phyloP scores from a whole-genome alignment of 805 yeast genomes.

The Sugiyamaella valdiviana region DNA sequence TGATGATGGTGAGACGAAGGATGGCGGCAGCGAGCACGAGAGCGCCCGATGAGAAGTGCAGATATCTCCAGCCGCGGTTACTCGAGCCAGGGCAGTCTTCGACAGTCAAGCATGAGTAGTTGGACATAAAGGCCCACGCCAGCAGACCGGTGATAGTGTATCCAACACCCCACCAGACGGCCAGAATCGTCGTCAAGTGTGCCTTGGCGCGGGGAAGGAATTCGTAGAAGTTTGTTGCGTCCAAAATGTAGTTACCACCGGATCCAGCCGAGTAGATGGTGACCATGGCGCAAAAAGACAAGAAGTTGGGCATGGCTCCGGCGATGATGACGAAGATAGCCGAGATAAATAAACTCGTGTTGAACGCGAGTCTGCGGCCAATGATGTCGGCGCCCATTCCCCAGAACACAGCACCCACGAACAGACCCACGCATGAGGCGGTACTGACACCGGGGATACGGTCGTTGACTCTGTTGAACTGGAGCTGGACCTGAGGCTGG shows the following conservation, averaged over 20 bases:
- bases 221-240: constrained; percentile 48
- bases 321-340: constrained; percentile 47
- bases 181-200: constrained; percentile 47
- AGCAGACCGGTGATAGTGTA: constrained; percentile 48
- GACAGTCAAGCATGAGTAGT: constrained; percentile 41
- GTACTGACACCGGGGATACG: constrained; percentile 42
- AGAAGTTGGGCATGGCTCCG: constrained; percentile 46
- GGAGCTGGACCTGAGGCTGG: constrained; percentile 41
- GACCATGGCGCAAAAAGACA: constrained; percentile 45
- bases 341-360: constrained; percentile 41
- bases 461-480: constrained; percentile 35
- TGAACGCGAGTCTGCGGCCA: constrained; percentile 49
- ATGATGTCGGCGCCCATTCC: constrained; percentile 50
- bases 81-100: constrained; percentile 39
- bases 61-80: constrained; percentile 59
- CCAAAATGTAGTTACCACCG: constrained; percentile 48
- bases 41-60: constrained; percentile 48
- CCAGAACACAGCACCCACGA: constrained; percentile 50
- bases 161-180: constrained; percentile 60
- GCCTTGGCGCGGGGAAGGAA: constrained; percentile 46
- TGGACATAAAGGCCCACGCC: constrained; percentile 53
- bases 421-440: constrained; percentile 45
- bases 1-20: constrained; percentile 41
- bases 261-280: constrained; percentile 42
- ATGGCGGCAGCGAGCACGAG: constrained; percentile 45